Conservation (phyloP, 768 basidiomycete species). For the Clitopilus passeckerianus region DNA sequence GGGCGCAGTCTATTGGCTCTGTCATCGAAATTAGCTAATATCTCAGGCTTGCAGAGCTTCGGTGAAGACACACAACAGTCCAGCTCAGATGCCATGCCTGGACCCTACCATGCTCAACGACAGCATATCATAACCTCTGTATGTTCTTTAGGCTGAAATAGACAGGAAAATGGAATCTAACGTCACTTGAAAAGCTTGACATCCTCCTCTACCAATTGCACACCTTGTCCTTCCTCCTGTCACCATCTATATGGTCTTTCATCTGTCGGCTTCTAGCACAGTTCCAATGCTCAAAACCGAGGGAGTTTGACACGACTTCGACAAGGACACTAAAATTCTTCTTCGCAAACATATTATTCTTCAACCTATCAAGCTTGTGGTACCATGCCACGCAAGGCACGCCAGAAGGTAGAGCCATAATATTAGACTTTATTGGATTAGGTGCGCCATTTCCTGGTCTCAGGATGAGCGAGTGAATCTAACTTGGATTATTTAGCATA, state of each 20-base stretch:
- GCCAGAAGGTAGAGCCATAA: conserved; percentile 52
- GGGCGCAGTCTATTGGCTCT: background rate
- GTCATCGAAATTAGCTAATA: conserved; percentile 5
- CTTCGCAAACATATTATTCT: conserved; percentile 50
- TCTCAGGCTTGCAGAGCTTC: conserved; percentile 21
- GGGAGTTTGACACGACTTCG: conserved; percentile 52
- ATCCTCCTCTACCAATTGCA: conserved; percentile 67
- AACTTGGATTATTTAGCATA: conserved; percentile 31
- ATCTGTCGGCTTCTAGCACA: conserved; percentile 54
- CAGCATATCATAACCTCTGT: conserved; percentile 69
- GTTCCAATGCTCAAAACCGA: conserved; percentile 60
- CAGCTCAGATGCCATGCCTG: conserved; percentile 48
- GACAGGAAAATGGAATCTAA: conserved; percentile 1
- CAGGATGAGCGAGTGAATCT: background rate
- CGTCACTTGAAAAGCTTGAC: conserved; percentile 50
- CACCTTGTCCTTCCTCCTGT: conserved; percentile 71
- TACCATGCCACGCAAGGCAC: conserved; percentile 49
- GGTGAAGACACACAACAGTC: conserved; percentile 29
- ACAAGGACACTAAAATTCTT: conserved; percentile 64
- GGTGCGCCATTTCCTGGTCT: conserved; percentile 38
- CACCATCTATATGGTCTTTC: conserved; percentile 58
- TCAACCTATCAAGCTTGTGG: conserved; percentile 61
- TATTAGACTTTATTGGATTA: conserved; percentile 78
- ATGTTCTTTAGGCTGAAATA: conserved; percentile 17
- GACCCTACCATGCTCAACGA: conserved; percentile 60